Conservation (phyloP, 768 basidiomycete species). For the Galerina sulciceps region DNA sequence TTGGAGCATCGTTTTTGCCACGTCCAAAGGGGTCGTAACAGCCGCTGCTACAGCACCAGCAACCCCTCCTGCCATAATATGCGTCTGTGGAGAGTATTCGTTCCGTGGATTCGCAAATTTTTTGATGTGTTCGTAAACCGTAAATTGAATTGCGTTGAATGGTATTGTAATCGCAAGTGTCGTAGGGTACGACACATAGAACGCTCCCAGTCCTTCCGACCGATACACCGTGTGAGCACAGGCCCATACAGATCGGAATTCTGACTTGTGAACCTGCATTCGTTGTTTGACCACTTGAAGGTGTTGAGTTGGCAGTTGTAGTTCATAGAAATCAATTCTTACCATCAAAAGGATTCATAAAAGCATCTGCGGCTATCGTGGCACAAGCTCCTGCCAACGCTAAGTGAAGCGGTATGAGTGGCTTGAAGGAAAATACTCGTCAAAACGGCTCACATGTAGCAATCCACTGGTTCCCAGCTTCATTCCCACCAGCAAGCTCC, state of each 20-base stretch:
- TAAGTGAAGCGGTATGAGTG: slow-evolving; percentile 31
- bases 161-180: slow-evolving; percentile 96
- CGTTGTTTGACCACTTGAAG: slow-evolving; percentile 94
- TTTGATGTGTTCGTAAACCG: slow-evolving; percentile 95
- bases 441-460: slow-evolving; percentile 76
- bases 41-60: slow-evolving; percentile 95
- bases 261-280: slow-evolving; percentile 96
- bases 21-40: slow-evolving; percentile 95
- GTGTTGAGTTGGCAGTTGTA: slow-evolving; percentile 15
- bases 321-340: slow-evolving; percentile 30
- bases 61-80: slow-evolving; percentile 89
- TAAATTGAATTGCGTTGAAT: slow-evolving; percentile 98
- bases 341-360: slow-evolving; percentile 99
- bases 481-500: slow-evolving; percentile 89
- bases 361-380: slow-evolving; percentile 92
- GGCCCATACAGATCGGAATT: slow-evolving; percentile 85
- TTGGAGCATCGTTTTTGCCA: slow-evolving; percentile 96
- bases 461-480: slow-evolving; percentile 77
- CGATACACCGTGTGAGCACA: slow-evolving; percentile 86
- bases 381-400: slow-evolving; percentile 94
- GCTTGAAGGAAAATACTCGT: neutral
- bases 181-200: slow-evolving; percentile 99
- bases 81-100: slow-evolving; percentile 90
- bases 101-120: slow-evolving; percentile 81
- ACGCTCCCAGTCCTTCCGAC: slow-evolving; percentile 85